phyloP scores from a whole-genome alignment of 2,329 filamentous ascomycete genomes.

The Nothophoma quercina region DNA sequence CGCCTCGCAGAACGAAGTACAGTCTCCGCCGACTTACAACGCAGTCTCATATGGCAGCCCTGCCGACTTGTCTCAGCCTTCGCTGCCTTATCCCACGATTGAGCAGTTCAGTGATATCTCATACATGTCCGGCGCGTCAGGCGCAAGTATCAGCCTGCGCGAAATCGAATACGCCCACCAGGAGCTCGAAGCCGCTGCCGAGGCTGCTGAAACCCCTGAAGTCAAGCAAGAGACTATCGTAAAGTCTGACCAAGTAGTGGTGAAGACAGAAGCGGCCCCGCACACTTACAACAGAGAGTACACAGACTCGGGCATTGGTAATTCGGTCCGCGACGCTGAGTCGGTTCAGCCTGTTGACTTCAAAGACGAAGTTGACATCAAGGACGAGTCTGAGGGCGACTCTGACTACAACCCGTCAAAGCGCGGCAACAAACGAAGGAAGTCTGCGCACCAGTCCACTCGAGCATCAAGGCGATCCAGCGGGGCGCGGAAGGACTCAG shows the following conservation, averaged over 20 bases:
- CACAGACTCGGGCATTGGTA: slow-evolving; percentile 37
- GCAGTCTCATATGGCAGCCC: slow-evolving; percentile 29
- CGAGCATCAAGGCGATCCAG: slow-evolving; percentile 28
- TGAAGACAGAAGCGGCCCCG: slow-evolving; percentile 26
- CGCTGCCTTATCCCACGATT: slow-evolving; percentile 27
- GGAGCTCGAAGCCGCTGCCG: slow-evolving; percentile 31
- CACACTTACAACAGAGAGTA: slow-evolving; percentile 26
- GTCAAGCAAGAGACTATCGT: slow-evolving; percentile 31
- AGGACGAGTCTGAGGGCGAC: slow-evolving; percentile 43
- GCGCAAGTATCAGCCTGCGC: slow-evolving; percentile 36
- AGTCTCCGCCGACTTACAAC: slow-evolving; percentile 34
- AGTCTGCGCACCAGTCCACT: slow-evolving; percentile 37
- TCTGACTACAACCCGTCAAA: slow-evolving; percentile 45
- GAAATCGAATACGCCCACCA: slow-evolving; percentile 45
- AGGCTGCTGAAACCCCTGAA: slow-evolving; percentile 34
- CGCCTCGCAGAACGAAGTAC: slow-evolving; percentile 40
- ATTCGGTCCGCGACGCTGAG: slow-evolving; percentile 45
- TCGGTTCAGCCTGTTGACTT: slow-evolving; percentile 44
- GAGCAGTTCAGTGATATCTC: slow-evolving; percentile 25
- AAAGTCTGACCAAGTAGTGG: slow-evolving; percentile 20
- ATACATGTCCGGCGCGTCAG: slow-evolving; percentile 21
- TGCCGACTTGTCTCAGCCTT: slow-evolving; percentile 24
- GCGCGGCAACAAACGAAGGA: slow-evolving; percentile 31
- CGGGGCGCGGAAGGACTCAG: slow-evolving; percentile 33
- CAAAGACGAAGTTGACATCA: slow-evolving; percentile 38